Evolutionary conservation across 2,329 filamentous ascomycete species (phyloP).

Genomic region (Colletotrichum eleusines): DNA sequence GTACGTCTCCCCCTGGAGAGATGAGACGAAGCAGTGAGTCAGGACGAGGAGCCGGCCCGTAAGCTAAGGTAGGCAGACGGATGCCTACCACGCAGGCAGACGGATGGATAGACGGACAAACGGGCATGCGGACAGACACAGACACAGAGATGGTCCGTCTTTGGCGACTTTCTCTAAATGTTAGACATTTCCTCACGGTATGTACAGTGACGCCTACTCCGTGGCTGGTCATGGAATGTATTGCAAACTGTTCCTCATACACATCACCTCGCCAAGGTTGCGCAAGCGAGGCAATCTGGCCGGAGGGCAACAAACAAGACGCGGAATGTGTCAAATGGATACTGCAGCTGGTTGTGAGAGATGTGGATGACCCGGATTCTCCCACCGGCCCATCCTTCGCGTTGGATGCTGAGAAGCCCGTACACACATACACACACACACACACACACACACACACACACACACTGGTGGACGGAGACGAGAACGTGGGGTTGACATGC

Average conservation of each 20-base stretch:
- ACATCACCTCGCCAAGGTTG: slow-evolving; percentile 24
- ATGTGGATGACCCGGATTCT: neutral
- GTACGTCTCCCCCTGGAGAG: slow-evolving; percentile 1
- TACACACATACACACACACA: too few relatives aligned
- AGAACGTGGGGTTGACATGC: neutral
- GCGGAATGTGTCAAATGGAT: neutral
- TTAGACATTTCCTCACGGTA: neutral
- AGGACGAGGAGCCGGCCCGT: slow-evolving; percentile 4
- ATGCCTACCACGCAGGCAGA: too few relatives aligned
- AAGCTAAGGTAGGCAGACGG: neutral
- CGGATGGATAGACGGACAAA: neutral
- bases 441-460: neutral
- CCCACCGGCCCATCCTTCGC: neutral
- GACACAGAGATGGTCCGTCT: too few relatives aligned
- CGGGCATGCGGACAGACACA: too few relatives aligned
- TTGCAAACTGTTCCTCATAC: slow-evolving; percentile 20
- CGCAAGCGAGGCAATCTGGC: slow-evolving; percentile 26
- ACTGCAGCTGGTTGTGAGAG: neutral
- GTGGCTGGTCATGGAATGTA: slow-evolving; percentile 11
- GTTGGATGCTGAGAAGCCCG: neutral
- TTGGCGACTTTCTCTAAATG: too few relatives aligned
- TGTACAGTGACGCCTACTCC: neutral
- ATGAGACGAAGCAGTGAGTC: slow-evolving; percentile 22
- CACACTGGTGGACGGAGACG: neutral
- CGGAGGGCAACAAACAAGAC: slow-evolving; percentile 20